Evolutionary conservation across 1,284 basidiomycete genomes (phyloP), one percentile per base, ranked within the genome.

Genomic region (Cystobasidiaceae sp.): DNA sequence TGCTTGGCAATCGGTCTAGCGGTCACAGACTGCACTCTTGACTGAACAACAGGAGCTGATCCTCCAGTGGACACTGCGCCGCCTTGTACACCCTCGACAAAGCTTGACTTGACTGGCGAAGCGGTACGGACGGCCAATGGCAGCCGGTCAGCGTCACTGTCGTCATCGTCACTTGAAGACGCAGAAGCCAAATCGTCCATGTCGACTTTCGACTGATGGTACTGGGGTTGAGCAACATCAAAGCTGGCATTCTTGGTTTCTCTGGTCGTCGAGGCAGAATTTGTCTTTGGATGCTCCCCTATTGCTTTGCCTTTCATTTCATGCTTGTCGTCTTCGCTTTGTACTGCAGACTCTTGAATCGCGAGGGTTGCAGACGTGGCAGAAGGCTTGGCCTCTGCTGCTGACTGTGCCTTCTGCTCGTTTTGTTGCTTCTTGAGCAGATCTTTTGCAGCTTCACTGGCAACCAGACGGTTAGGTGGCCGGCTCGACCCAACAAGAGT

Each of bases 371-470:
- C n/a, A n/a, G n/a, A n/a, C n/a, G n/a, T n/a, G n/a, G n/a, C n/a
- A n/a, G n/a, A n/a, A n/a, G n/a, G n/a, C n/a, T n/a, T n/a, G 11
- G 13, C 44, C 21, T 11, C 11, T 46, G 44, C 44, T 46, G 9
- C 11, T n/a, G n/a, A n/a, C 37, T 39, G 37, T 9, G n/a, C 44
- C 8, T 11, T 11, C 9, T 8, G n/a, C 50, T 32, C 23, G 30
- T 48, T 30, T 43, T 64, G 28, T 27, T 43, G 30, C 33, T 51
- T 37, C 49, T 51, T 64, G 39, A 55, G 55, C 13, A 64, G 51
- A 28, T 52, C 61, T 45, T 64, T 64, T 6, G 52, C 61, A 25
- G 61, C 61, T 49, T 64, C 61, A 33, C 45, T 64, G 3, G 61
- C 61, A 33, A 64, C 25, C 11, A 64, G 51, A 15, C 61, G 51